phyloP scores from a whole-genome alignment of 2,329 filamentous ascomycete genomes.

The Epichloe amarillans region DNA sequence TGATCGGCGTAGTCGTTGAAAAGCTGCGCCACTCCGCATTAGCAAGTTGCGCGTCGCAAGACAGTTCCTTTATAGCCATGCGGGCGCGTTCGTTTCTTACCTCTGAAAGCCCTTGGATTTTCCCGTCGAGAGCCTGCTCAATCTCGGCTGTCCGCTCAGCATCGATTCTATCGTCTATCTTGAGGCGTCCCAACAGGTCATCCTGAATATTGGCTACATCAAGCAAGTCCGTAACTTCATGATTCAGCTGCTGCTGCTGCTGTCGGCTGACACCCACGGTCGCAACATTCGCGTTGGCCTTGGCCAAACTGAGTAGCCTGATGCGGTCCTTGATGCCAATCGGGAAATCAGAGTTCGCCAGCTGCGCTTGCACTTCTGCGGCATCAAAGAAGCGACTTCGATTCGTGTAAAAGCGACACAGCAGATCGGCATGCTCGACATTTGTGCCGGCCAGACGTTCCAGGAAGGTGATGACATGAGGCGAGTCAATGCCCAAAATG shows the following conservation, averaged over 20 bases:
- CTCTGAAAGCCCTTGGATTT: conserved; percentile 60
- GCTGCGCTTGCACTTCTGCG: conserved; percentile 68
- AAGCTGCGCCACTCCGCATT: conserved; percentile 38
- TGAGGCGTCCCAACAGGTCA: conserved; percentile 69
- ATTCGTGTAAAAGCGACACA: conserved; percentile 87
- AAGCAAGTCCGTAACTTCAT: conserved; percentile 72
- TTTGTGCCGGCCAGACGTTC: conserved; percentile 60
- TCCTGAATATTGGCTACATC: conserved; percentile 94
- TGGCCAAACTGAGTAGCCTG: conserved; percentile 77
- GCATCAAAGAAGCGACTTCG: conserved; percentile 74
- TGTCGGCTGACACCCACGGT: conserved; percentile 66
- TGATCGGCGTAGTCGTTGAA: conserved; percentile 87
- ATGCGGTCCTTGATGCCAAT: conserved; percentile 77
- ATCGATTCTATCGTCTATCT: conserved; percentile 56
- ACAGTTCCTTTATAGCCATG: too few species aligned
- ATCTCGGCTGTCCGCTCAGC: conserved; percentile 51
- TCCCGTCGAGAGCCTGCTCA: conserved; percentile 57
- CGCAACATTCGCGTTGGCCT: conserved; percentile 79
- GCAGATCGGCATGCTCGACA: conserved; percentile 69
- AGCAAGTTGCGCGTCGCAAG: conserved; percentile 6
- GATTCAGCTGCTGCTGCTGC: conserved; percentile 70
- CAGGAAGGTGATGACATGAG: conserved; percentile 77
- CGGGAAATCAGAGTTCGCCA: conserved; percentile 71
- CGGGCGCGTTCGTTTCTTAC: conserved; percentile 38
- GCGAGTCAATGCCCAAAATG: conserved; percentile 70